These are phyloP conservation scores for Saccharomycopsis phalli DNA, from an alignment of 1,139 yeast genomes.

Conservation along the genomic window DNA sequence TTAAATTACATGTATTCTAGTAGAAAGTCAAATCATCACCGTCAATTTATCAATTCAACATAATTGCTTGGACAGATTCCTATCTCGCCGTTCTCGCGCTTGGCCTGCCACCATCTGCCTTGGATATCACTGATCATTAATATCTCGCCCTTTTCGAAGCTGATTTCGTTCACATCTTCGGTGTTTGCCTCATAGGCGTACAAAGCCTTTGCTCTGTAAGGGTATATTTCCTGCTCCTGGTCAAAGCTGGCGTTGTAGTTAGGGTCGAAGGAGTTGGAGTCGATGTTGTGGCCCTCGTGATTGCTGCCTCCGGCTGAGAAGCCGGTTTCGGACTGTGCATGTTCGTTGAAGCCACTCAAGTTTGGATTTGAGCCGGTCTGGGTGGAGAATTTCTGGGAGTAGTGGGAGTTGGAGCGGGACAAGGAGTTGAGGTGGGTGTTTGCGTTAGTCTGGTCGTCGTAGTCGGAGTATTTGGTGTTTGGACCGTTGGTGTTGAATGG, in stretches of 20 bases:
- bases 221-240: constrained; percentile 45
- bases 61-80: constrained; percentile 97
- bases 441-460: constrained; percentile 22
- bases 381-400: constrained; percentile 18
- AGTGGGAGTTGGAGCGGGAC: constrained; percentile 16
- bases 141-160: constrained; percentile 83
- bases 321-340: background rate
- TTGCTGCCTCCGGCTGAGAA: constrained; percentile 21
- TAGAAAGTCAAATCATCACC: background rate
- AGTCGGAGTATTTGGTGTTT: constrained; percentile 22
- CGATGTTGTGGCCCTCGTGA: constrained; percentile 12
- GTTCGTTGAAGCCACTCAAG: background rate
- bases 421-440: constrained; percentile 19
- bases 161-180: constrained; percentile 86
- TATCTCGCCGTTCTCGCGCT: constrained; percentile 79
- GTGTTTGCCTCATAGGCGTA: constrained; percentile 89
- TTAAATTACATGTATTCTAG: background rate
- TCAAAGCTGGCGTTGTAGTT: constrained; percentile 21
- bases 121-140: constrained; percentile 87
- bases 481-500: constrained; percentile 22
- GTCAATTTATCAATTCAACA: constrained; percentile 53
- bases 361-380: constrained; percentile 11
- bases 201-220: constrained; percentile 79
- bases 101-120: constrained; percentile 99
- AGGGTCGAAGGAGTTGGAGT: constrained; percentile 29